phyloP scores from a whole-genome alignment of 2,329 filamentous ascomycete species.

The Scopulariopsis brevicaulis region DNA sequence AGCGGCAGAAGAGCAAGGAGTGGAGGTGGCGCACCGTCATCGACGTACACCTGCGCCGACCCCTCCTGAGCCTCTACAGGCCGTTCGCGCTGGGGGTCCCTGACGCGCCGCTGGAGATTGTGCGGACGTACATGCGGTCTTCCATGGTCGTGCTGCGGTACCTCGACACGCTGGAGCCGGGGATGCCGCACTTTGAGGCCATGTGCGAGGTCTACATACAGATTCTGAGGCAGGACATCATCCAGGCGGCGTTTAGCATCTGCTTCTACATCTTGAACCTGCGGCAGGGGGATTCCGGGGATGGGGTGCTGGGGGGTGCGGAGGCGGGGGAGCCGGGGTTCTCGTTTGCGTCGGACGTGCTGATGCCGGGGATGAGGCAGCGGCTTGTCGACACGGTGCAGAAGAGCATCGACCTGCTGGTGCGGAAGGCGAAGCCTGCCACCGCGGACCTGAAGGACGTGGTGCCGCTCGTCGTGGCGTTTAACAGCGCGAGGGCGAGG shows the following conservation, averaged over 20 bases:
- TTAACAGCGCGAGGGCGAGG: conserved; percentile 26
- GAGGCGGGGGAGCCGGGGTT: background rate
- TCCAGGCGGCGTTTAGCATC: conserved; percentile 42
- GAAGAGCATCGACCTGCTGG: conserved; percentile 31
- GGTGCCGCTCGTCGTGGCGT: conserved; percentile 32
- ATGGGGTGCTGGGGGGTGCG: background rate
- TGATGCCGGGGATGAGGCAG: conserved; percentile 28
- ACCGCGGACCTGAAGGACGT: conserved; percentile 40
- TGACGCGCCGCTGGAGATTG: conserved; percentile 38
- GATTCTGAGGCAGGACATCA: conserved; percentile 39
- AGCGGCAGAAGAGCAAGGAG: conserved; percentile 32
- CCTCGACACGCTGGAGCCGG: conserved; percentile 39
- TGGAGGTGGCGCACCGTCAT: conserved; percentile 39
- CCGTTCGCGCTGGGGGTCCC: conserved; percentile 40
- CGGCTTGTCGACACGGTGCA: conserved; percentile 31
- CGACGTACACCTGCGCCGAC: conserved; percentile 42
- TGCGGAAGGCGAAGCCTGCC: conserved; percentile 32
- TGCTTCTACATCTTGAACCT: conserved; percentile 37
- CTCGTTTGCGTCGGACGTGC: background rate
- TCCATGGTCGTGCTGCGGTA: conserved; percentile 45
- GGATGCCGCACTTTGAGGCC: conserved; percentile 30
- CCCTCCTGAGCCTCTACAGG: conserved; percentile 39
- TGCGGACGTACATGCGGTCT: conserved; percentile 38
- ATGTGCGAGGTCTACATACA: conserved; percentile 41
- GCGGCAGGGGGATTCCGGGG: conserved; percentile 1